Evolutionary conservation across 768 basidiomycete genomes (phyloP).

Genomic region (Hypholoma sublateritium): DNA sequence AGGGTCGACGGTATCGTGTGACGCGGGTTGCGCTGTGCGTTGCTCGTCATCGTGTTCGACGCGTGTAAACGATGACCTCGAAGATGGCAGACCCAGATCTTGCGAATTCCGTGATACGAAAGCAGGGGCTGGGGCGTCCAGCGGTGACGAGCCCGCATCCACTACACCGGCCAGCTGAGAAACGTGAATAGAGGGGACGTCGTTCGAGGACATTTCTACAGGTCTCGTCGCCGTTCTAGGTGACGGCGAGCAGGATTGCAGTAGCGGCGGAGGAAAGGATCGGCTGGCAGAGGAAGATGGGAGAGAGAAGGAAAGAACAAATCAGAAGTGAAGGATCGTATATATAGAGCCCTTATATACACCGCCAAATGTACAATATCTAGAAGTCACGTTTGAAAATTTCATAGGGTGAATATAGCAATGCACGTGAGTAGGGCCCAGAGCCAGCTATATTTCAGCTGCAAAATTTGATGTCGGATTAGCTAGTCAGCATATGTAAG

Average conservation of each 20-base stretch:
- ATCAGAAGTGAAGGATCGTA: background rate
- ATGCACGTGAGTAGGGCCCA: no score
- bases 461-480: no score
- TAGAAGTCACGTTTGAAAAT: no score
- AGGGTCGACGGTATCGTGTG: conserved; percentile 18
- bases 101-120: background rate
- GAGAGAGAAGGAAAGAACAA: conserved; percentile 5
- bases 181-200: background rate
- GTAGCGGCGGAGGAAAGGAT: background rate
- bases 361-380: no score
- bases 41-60: conserved; percentile 38
- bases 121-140: conserved; percentile 5
- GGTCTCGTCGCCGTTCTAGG: background rate
- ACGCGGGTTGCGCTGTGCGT: conserved; percentile 21
- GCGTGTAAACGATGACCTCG: conserved; percentile 54
- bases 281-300: background rate
- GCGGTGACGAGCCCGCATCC: background rate
- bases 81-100: conserved; percentile 23
- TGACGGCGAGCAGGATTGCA: background rate
- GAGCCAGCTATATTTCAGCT: no score
- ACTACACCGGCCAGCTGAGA: background rate
- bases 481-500: no score
- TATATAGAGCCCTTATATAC: background rate
- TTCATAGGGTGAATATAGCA: no score
- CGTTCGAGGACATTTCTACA: conserved; percentile 1